Conservation (phyloP, 345 rosid species). For the Draba incana region DNA sequence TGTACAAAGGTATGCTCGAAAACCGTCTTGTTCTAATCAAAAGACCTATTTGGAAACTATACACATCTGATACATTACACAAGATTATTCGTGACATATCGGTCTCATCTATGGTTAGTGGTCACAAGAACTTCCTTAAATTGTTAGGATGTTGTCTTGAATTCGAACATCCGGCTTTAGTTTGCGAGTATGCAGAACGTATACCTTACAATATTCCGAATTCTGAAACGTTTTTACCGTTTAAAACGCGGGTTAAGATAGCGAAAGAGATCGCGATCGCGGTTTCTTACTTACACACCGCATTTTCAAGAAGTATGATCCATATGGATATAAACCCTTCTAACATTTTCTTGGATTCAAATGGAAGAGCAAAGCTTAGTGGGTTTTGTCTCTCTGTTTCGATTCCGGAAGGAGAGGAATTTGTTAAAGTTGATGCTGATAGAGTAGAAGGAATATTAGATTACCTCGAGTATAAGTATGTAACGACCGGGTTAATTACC, state of each 20-base stretch:
- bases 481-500: conserved; percentile 16
- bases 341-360: conserved; percentile 33
- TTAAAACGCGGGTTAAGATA: conserved; percentile 16
- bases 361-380: conserved; percentile 32
- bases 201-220: conserved; percentile 22
- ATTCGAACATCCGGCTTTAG: conserved; percentile 36
- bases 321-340: conserved; percentile 38
- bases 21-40: conserved; percentile 38
- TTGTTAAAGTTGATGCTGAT: conserved; percentile 35
- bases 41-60: conserved; percentile 12
- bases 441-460: conserved; percentile 38
- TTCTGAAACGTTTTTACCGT: neutral
- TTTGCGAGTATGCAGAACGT: conserved; percentile 41
- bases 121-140: conserved; percentile 38
- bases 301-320: conserved; percentile 32
- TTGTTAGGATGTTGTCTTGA: conserved; percentile 40
- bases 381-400: conserved; percentile 35
- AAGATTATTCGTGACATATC: conserved; percentile 37
- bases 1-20: conserved; percentile 36
- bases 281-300: conserved; percentile 37
- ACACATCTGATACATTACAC: conserved; percentile 33
- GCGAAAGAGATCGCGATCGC: conserved; percentile 37
- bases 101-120: conserved; percentile 39
- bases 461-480: conserved; percentile 33
- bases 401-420: conserved; percentile 39